Evolutionary conservation across 2,329 filamentous ascomycete species (phyloP).

Genomic region (Niveomyces coronatus): DNA sequence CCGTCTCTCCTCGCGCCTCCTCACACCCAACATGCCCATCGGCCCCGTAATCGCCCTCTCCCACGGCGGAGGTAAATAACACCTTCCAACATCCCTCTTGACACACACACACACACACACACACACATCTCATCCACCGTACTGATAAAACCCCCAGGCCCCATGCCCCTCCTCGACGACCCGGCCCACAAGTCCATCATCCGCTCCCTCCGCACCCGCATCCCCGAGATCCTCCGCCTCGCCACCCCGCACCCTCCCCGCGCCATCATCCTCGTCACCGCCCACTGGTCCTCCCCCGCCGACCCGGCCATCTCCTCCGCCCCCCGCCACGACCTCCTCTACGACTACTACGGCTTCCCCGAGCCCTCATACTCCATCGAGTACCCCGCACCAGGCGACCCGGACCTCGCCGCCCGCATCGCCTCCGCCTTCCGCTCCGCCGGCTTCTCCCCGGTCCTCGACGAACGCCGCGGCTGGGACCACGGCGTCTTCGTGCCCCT

Average conservation of each 20-base stretch:
- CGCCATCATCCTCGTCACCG: conserved; percentile 47
- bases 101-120: not conserved
- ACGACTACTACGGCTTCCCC: conserved; percentile 52
- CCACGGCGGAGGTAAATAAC: conserved; percentile 35
- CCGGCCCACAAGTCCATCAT: conserved; percentile 39
- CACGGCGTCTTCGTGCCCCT: conserved; percentile 52
- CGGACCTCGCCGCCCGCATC: conserved; percentile 40
- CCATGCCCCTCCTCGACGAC: conserved; percentile 48
- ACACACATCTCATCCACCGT: not conserved
- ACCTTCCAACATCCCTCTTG: not conserved
- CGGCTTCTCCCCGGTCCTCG: conserved; percentile 33
- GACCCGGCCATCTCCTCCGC: conserved; percentile 41
- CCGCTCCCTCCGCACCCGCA: conserved; percentile 38
- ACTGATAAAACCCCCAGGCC: conserved; percentile 26
- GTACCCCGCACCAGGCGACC: conserved; percentile 46
- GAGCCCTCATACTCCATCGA: conserved; percentile 42
- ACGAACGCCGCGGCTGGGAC: conserved; percentile 40
- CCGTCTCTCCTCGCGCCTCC: not conserved
- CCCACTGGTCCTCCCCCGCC: conserved; percentile 44
- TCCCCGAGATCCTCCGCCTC: conserved; percentile 46
- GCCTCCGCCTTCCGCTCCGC: conserved; percentile 32
- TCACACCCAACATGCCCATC: conserved; percentile 25
- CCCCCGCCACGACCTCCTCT: conserved; percentile 36
- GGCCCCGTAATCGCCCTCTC: conserved; percentile 37
- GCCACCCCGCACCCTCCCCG: conserved; percentile 34